Base-by-base conservation (phyloP, 2,329 filamentous ascomycete genomes). In the Apiospora koreana region DNA sequence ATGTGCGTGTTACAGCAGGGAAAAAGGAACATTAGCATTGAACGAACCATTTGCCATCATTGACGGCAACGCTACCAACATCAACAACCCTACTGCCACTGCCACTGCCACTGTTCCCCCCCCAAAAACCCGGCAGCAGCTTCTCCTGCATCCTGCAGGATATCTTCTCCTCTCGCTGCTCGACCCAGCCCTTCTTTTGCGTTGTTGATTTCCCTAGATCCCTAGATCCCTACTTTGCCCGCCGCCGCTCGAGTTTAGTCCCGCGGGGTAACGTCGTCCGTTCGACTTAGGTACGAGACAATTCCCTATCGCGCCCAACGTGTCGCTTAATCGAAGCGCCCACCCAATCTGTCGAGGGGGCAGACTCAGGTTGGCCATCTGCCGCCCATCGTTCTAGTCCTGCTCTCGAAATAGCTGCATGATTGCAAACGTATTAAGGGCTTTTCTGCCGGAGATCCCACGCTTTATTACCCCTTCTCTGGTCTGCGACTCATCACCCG, bases 281-380 rank as follows among this genome's bases (percentile, higher is more conserved):
- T 62, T 62, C 54, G 54, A 21, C 31, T 62, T 62, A n/a, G 54
- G 50, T 58, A 35, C 16, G 31, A 62, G 54, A 62, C 54, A 62
- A 62, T 62, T 62, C 31, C 54, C 54, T 62, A 62, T 62, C 54
- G 54, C 54, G 54, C 54, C 54, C 54, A 62, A 62, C 54, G 54
- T 62, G 54, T 35, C 54, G 54, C 54, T 28, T 62, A 62, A 62
- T 62, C 54, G 54, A 62, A 62, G 54, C 54, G 28, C 54, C 54
- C 54, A 16, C 28, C 28, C 18, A 10, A 18, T 31, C 54, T 38
- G 31, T 62, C 31, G 23, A 62, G 31, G 28, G 28, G 21, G 38
- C 18, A 62, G 54, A 62, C 54, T 23, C 54, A 62, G 54, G 31
- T 38, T 38, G 65, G 42, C 65, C 65, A 23, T 46, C 42, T 25